Evolutionary conservation across 2,329 filamentous ascomycete genomes (phyloP).

Genomic region (Fusarium annulatum): DNA sequence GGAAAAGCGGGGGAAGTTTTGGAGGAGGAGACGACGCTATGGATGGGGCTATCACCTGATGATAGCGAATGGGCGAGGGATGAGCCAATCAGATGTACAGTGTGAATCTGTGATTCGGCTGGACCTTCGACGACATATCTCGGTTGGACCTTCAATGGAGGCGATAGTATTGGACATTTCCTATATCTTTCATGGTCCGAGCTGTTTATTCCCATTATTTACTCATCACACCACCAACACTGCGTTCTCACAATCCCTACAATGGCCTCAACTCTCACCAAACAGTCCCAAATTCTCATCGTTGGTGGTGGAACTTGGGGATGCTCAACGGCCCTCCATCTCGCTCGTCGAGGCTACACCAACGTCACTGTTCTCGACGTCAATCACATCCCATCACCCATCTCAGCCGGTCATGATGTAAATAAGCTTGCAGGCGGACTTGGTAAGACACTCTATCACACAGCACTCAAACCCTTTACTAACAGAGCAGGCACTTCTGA

Average conservation of each 20-base stretch:
- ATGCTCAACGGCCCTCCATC: slow-evolving; percentile 31
- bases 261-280: slow-evolving; percentile 17
- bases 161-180: background rate
- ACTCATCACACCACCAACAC: accelerated
- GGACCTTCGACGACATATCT: slow-evolving; percentile 24
- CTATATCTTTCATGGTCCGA: background rate
- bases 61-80: background rate
- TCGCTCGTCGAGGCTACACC: slow-evolving; percentile 25
- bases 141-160: background rate
- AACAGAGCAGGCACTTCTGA: background rate
- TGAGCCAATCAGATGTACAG: background rate
- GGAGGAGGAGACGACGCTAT: background rate
- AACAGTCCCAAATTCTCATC: slow-evolving; percentile 30
- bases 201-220: background rate
- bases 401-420: slow-evolving; percentile 31
- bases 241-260: accelerated
- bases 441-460: background rate
- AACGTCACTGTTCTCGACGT: slow-evolving; percentile 25
- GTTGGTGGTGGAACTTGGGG: slow-evolving; percentile 37
- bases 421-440: slow-evolving; percentile 27
- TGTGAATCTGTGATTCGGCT: slow-evolving; percentile 14
- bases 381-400: slow-evolving; percentile 25
- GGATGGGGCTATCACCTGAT: slow-evolving; percentile 25
- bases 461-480: background rate
- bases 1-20: slow-evolving; percentile 28